Evolutionary conservation across 352 stramenopile genomes (phyloP).

Genomic region (Phytophthora rubi): DNA sequence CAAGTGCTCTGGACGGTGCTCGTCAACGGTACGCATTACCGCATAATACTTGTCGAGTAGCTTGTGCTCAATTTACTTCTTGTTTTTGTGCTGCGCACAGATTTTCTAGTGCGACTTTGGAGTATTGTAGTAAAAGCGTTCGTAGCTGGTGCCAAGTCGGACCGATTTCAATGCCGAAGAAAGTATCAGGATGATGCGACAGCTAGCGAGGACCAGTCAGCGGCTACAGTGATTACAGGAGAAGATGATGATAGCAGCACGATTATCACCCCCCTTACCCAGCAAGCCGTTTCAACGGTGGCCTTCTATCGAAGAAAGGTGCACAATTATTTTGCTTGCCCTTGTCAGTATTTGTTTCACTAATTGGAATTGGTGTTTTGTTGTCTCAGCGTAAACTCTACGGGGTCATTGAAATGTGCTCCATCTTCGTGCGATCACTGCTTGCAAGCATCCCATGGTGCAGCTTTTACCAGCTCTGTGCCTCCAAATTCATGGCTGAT

Average conservation of each 20-base stretch:
- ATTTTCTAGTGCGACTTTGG: conserved; percentile 74
- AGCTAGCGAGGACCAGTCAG: conserved; percentile 6
- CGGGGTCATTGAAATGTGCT: conserved; percentile 75
- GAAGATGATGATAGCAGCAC: conserved; percentile 14
- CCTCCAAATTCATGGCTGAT: conserved; percentile 77
- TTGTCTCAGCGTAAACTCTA: conserved; percentile 70
- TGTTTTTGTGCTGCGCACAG: conserved; percentile 31
- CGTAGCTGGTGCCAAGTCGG: conserved; percentile 54
- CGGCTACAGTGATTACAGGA: conserved; percentile 5
- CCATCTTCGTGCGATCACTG: conserved; percentile 70
- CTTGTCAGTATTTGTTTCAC: background rate
- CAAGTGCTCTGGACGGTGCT: conserved; percentile 78
- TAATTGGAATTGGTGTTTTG: background rate
- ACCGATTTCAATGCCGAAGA: conserved; percentile 39
- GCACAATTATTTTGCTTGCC: conserved; percentile 6
- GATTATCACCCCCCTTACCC: conserved; percentile 20
- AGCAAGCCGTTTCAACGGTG: conserved; percentile 40
- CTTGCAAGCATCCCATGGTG: conserved; percentile 74
- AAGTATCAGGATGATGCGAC: conserved; percentile 17
- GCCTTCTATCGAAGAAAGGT: conserved; percentile 82
- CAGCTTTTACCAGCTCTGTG: conserved; percentile 77
- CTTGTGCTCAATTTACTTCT: background rate
- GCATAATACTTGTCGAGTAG: background rate
- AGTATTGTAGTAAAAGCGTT: conserved; percentile 68
- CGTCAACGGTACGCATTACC: conserved; percentile 64